Evolutionary conservation across 108 stramenopile species (phyloP).

Genomic region (Skeletonema menzelii): DNA sequence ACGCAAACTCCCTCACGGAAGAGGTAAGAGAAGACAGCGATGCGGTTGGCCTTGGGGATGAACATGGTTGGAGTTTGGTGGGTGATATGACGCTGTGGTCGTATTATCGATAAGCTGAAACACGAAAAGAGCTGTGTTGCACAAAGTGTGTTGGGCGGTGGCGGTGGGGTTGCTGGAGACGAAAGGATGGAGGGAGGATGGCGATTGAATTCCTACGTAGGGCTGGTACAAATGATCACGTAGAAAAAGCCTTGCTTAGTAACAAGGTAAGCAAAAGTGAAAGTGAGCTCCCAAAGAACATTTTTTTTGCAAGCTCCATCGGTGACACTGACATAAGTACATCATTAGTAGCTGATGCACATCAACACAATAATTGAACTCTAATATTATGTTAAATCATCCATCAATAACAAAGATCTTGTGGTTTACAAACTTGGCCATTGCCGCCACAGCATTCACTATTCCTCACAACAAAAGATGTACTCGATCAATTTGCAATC

Average conservation of each 20-base stretch:
- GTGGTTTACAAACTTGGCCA: background rate
- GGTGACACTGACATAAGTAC: too few species aligned
- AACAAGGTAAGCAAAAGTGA: background rate
- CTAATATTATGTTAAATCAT: background rate
- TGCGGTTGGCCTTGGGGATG: slow-evolving; percentile 96
- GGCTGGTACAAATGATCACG: background rate
- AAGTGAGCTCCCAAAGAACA: background rate
- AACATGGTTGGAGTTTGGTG: slow-evolving; percentile 70
- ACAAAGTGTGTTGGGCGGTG: background rate
- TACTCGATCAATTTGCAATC: background rate
- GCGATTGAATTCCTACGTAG: background rate
- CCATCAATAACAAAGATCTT: background rate
- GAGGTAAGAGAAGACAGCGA: slow-evolving; percentile 97
- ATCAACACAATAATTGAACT: background rate
- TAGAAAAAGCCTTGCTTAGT: background rate
- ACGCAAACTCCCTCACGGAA: slow-evolving; percentile 97
- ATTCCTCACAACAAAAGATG: background rate
- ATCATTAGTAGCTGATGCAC: too few species aligned
- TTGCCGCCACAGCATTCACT: background rate
- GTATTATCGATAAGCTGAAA: slow-evolving; percentile 40
- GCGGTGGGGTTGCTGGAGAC: background rate
- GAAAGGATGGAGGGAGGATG: background rate
- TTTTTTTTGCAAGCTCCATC: background rate
- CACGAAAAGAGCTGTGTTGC: slow-evolving; percentile 35
- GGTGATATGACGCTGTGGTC: slow-evolving; percentile 20